phyloP scores from a whole-genome alignment of 2,329 filamentous ascomycete species.

The Leptographium lundbergii region DNA sequence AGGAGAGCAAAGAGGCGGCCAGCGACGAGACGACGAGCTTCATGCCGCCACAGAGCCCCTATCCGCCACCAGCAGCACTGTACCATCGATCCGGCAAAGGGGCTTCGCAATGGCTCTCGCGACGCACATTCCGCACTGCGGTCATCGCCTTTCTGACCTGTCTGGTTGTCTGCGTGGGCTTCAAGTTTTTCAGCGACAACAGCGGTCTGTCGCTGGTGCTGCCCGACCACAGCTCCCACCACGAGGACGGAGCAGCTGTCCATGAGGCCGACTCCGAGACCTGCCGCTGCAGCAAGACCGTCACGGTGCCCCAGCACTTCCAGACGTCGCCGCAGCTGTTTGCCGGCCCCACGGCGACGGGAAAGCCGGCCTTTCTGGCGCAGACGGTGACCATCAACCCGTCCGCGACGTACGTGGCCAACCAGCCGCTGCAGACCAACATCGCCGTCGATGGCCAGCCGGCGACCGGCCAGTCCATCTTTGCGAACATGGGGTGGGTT shows the following conservation, averaged over 20 bases:
- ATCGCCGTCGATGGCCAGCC: conserved; percentile 51
- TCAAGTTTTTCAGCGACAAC: conserved; percentile 14
- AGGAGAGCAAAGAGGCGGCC: neutral
- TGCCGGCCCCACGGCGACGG: conserved; percentile 58
- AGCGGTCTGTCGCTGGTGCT: conserved; percentile 8
- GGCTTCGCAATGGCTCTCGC: conserved; percentile 5
- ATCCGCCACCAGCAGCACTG: neutral
- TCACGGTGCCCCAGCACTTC: conserved; percentile 45
- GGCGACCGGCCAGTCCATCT: conserved; percentile 49
- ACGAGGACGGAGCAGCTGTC: neutral
- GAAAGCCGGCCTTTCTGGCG: conserved; percentile 55
- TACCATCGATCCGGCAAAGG: conserved; percentile 7
- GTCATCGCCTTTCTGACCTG: conserved; percentile 13
- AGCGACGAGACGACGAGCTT: conserved; percentile 7
- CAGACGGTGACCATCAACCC: conserved; percentile 58
- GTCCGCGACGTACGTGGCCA: conserved; percentile 51
- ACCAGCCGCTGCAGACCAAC: conserved; percentile 57
- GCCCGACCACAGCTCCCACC: neutral
- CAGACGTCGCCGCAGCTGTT: conserved; percentile 47
- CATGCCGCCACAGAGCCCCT: neutral
- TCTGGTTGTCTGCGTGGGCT: conserved; percentile 12
- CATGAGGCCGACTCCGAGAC: conserved; percentile 9
- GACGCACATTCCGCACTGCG: conserved; percentile 8
- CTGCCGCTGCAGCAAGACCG: conserved; percentile 4
- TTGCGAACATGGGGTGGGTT: conserved; percentile 49